Percentiles rank a stretch among this genome's conserved stretches.
phyloP scores from a whole-genome alignment of 2,329 filamentous ascomycete species.

The Fusarium sp. region DNA sequence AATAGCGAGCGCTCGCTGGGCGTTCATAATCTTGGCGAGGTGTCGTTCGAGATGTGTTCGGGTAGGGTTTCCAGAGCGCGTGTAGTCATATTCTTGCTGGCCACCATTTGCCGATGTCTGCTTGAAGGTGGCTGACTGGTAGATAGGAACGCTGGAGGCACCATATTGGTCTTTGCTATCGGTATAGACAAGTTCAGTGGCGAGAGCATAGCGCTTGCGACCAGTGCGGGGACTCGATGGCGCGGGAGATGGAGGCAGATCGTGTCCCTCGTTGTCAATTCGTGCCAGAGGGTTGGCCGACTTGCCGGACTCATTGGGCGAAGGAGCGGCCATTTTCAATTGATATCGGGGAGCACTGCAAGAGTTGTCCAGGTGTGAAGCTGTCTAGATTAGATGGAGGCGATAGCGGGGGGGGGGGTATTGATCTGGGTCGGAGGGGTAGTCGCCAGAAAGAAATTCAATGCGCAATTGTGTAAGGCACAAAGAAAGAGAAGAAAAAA shows the following conservation, averaged over 20 bases:
- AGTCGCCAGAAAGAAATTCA: slow-evolving; percentile 1
- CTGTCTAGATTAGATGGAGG: neutral
- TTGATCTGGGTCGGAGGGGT: slow-evolving; percentile 1
- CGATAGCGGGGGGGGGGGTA: slow-evolving; percentile 16
- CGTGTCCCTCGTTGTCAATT: slow-evolving; percentile 82
- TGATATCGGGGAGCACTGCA: neutral
- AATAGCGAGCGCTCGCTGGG: slow-evolving; percentile 87
- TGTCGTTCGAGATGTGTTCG: slow-evolving; percentile 95
- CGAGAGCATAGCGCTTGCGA: slow-evolving; percentile 85
- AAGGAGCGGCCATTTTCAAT: slow-evolving; percentile 37
- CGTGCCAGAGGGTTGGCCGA: slow-evolving; percentile 58
- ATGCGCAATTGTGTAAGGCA: neutral
- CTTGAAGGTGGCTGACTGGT: slow-evolving; percentile 99
- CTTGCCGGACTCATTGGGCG: slow-evolving; percentile 45
- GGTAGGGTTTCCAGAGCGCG: slow-evolving; percentile 95
- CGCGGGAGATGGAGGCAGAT: slow-evolving; percentile 89
- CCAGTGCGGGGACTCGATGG: slow-evolving; percentile 89
- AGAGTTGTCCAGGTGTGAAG: neutral
- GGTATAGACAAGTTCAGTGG: slow-evolving; percentile 96
- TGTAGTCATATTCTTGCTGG: slow-evolving; percentile 94
- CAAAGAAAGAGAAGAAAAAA: slow-evolving; percentile 1
- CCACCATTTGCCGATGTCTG: slow-evolving; percentile 82
- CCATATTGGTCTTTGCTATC: slow-evolving; percentile 98
- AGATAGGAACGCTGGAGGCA: slow-evolving; percentile 94
- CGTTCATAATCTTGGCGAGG: slow-evolving; percentile 98